These are phyloP conservation scores for Coemansia sp. DNA, from an alignment of 192 early-diverging fungal genomes.

Conservation along the genomic window DNA sequence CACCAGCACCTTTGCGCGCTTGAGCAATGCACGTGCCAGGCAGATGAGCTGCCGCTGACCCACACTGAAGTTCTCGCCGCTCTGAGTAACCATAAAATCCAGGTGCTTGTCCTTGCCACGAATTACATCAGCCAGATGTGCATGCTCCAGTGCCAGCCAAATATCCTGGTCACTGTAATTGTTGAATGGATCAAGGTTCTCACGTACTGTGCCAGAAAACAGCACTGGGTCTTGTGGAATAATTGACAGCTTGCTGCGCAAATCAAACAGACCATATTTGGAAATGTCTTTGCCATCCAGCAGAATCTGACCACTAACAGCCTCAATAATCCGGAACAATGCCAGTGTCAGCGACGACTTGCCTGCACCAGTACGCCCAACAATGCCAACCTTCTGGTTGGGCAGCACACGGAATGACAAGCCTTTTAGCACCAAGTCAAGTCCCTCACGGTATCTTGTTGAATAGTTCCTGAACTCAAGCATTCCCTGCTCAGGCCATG, in stretches of 20 bases:
- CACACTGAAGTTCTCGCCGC: slow-evolving; percentile 81
- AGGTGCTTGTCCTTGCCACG: slow-evolving; percentile 61
- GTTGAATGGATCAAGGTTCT: slow-evolving; percentile 58
- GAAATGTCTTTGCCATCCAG: slow-evolving; percentile 80
- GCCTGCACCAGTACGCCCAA: slow-evolving; percentile 75
- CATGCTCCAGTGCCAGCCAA: slow-evolving; percentile 68
- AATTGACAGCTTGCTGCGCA: slow-evolving; percentile 70
- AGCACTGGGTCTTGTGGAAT: slow-evolving; percentile 86
- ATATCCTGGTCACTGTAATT: slow-evolving; percentile 56
- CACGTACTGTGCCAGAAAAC: slow-evolving; percentile 66
- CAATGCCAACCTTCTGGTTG: slow-evolving; percentile 62
- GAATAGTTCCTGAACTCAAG: slow-evolving; percentile 56
- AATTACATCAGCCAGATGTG: slow-evolving; percentile 69
- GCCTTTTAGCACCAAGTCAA: slow-evolving; percentile 51
- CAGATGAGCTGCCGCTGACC: slow-evolving; percentile 82
- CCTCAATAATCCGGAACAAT: slow-evolving; percentile 75
- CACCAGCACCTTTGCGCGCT: slow-evolving; percentile 71
- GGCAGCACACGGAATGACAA: slow-evolving; percentile 42
- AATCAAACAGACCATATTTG: slow-evolving; percentile 67
- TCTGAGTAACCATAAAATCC: slow-evolving; percentile 71
- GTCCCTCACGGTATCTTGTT: slow-evolving; percentile 54
- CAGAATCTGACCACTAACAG: slow-evolving; percentile 59
- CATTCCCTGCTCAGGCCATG: slow-evolving; percentile 56
- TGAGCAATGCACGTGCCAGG: slow-evolving; percentile 65
- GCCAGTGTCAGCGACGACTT: slow-evolving; percentile 74